phyloP scores from a whole-genome alignment of 257 asterid genomes.

The Forsythia viridissima region DNA sequence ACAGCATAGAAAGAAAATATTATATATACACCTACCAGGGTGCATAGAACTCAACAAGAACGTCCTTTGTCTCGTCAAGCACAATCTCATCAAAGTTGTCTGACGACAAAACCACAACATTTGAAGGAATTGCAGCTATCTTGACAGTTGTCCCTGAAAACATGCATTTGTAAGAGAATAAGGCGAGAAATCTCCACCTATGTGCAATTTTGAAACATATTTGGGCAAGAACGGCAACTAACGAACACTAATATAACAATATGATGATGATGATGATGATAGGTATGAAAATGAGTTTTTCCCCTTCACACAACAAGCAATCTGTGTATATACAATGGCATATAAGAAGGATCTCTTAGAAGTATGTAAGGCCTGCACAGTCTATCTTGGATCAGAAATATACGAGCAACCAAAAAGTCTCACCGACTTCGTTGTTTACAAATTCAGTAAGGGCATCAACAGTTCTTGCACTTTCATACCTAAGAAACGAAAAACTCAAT shows the following conservation, averaged over 20 bases:
- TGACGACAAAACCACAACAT: constrained; percentile 68
- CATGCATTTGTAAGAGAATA: neutral
- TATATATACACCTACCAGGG: constrained; percentile 64
- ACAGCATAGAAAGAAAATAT: neutral
- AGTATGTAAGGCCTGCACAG: neutral
- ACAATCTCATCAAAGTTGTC: constrained; percentile 83
- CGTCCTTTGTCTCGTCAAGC: constrained; percentile 75
- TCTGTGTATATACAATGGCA: neutral
- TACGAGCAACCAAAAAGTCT: constrained; percentile 1
- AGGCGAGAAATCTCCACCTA: neutral
- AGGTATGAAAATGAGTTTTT: neutral
- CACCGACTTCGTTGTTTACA: constrained; percentile 86
- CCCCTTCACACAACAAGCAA: neutral
- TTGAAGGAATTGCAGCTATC: constrained; percentile 72
- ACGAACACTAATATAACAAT: neutral
- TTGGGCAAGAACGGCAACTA: constrained; percentile 10
- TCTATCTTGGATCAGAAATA: neutral
- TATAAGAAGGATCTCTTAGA: neutral
- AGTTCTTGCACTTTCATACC: constrained; percentile 82
- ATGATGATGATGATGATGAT: neutral
- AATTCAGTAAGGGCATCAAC: constrained; percentile 79
- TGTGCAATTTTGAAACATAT: constrained; percentile 4
- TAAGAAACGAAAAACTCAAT: constrained; percentile 23
- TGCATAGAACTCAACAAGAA: constrained; percentile 92
- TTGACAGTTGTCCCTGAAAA: constrained; percentile 82